Conservation (phyloP, 257 asterid genomes). For the Primulina huaijiensis region DNA sequence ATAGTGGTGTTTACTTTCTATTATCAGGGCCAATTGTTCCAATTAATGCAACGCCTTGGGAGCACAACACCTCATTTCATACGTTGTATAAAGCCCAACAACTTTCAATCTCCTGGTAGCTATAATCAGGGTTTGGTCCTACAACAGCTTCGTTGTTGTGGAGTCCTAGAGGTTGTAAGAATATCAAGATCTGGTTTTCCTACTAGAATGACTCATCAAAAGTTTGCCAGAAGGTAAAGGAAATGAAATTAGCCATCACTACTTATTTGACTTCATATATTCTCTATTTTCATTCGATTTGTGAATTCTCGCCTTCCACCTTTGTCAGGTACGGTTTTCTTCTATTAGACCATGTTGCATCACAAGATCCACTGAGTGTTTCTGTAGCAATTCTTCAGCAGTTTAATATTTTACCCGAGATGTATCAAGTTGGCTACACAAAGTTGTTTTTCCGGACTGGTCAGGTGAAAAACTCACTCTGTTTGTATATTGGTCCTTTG, state of each 20-base stretch:
- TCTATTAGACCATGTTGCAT: slow-evolving; percentile 84
- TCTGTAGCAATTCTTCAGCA: slow-evolving; percentile 96
- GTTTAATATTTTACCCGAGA: slow-evolving; percentile 93
- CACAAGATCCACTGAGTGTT: slow-evolving; percentile 93
- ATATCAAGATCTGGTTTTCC: slow-evolving; percentile 99
- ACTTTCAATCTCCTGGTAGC: slow-evolving; percentile 72
- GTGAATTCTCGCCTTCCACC: slow-evolving; percentile 26
- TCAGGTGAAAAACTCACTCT: slow-evolving; percentile 52
- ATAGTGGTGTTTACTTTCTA: slow-evolving; percentile 10
- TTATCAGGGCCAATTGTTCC: slow-evolving; percentile 78
- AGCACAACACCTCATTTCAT: slow-evolving; percentile 94
- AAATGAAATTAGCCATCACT: slow-evolving; percentile 7
- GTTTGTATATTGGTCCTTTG: slow-evolving; percentile 8
- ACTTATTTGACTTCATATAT: not conserved
- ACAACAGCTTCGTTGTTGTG: slow-evolving; percentile 94
- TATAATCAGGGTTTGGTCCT: slow-evolving; percentile 81
- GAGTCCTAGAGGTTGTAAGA: slow-evolving; percentile 96
- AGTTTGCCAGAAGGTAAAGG: slow-evolving; percentile 82
- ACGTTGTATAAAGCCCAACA: slow-evolving; percentile 97
- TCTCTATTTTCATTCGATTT: not conserved
- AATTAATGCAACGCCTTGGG: slow-evolving; percentile 91
- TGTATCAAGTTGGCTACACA: slow-evolving; percentile 99
- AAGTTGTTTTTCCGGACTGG: slow-evolving; percentile 97
- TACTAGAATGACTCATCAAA: slow-evolving; percentile 89
- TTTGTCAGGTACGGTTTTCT: slow-evolving; percentile 89